Base-by-base conservation (phyloP, 768 basidiomycete genomes). In the Lenzites betulinus region DNA sequence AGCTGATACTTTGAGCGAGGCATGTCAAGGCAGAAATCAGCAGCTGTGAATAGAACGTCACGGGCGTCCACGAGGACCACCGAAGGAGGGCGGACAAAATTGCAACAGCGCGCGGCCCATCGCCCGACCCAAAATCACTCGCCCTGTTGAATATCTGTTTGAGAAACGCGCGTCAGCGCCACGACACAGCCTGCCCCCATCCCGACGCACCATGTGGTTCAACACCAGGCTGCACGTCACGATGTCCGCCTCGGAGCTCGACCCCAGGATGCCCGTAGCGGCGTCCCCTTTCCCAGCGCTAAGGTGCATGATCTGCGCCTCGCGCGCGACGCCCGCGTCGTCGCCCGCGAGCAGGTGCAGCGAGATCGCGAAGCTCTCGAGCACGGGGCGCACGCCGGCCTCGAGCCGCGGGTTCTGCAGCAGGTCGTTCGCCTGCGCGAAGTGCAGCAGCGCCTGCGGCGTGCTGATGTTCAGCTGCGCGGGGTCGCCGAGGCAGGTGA, bases 301-400 rank as follows among this genome's bases (percentile, higher is more conserved):
- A 53, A 86, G 69, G 53, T 89, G 88, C 75, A 89, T 82, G 72
- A 89, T 79, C 59, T 90, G 87, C 16, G 86, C 83, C 72, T 91
- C 88, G 58, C 83, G 77, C n/a, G 85, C 81, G 48, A 78, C 81
- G 69, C 88, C 89, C 25, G 82, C 83, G 58, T 90, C 89, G 64
- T 90, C 88, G 39, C 85, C 86, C 33, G 89, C 78, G 30, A 85
- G 66, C 60, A 87, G 76, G 56, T 82, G 83, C 44, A 91, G 71
- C 5, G 84, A 82, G 38, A 89, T 67, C 3, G 78, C 76, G 65
- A 87, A 86, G 12, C 76, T 75, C 63, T 90, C 88, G 25, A 91
- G 69, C 30, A 81, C 79, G 59, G 83, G 82, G 59, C 84, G 78
- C 49, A 85, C 76, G 43, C 79, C 78, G 11, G 76, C 71, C n/a